Evolutionary conservation across 1,284 basidiomycete species (phyloP).

Genomic region (Leucoagaricus sp.): DNA sequence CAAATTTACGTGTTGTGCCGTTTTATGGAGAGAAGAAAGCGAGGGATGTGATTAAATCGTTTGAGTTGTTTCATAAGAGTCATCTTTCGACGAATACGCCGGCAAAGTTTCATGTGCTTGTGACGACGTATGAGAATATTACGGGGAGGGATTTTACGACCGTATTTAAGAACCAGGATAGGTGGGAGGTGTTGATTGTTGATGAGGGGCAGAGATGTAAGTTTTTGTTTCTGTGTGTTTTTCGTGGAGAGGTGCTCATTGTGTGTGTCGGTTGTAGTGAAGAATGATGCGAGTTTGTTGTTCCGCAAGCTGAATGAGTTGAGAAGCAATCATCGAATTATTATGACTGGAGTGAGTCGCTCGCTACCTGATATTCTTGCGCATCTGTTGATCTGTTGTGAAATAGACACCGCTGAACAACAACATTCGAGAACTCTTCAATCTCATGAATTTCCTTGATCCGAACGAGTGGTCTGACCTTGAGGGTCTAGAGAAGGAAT

Average conservation of each 20-base stretch:
- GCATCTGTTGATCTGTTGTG: constrained; percentile 10
- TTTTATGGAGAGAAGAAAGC: constrained; percentile 81
- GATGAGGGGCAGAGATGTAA: constrained; percentile 92
- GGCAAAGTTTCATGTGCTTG: constrained; percentile 81
- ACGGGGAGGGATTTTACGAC: constrained; percentile 67
- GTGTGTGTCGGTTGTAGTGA: constrained; percentile 52
- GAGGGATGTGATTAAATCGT: constrained; percentile 80
- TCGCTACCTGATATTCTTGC: not conserved
- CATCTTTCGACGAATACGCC: constrained; percentile 42
- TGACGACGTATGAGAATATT: constrained; percentile 88
- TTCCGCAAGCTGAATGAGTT: constrained; percentile 85
- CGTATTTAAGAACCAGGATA: constrained; percentile 78
- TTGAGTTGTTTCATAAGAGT: constrained; percentile 74
- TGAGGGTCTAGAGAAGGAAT: constrained; percentile 67
- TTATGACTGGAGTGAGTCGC: constrained; percentile 84
- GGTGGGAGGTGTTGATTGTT: constrained; percentile 90
- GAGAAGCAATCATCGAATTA: constrained; percentile 78
- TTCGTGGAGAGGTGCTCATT: constrained; percentile 5
- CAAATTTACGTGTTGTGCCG: constrained; percentile 77
- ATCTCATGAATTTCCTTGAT: constrained; percentile 93
- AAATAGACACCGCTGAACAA: constrained; percentile 92
- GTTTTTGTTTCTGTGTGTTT: constrained; percentile 29
- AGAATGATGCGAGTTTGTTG: constrained; percentile 77
- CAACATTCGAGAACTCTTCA: constrained; percentile 93
- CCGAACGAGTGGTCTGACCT: constrained; percentile 75